phyloP scores from a whole-genome alignment of 108 stramenopile genomes.

The Stephanodiscus triporus region DNA sequence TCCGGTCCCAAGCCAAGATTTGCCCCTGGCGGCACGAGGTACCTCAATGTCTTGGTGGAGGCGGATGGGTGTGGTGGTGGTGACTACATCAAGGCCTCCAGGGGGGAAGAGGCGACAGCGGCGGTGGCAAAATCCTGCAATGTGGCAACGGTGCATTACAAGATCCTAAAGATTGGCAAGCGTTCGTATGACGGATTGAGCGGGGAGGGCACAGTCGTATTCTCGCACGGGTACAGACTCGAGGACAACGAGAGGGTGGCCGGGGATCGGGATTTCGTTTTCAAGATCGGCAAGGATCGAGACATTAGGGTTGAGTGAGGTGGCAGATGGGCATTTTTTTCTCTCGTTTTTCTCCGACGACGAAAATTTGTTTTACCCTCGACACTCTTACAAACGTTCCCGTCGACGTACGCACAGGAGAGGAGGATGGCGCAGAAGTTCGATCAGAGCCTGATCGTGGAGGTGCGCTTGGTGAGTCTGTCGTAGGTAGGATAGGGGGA shows the following conservation, averaged over 20 bases:
- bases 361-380: too few relatives aligned
- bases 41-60: constrained; percentile 57
- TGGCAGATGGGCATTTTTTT: too few relatives aligned
- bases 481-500: constrained; percentile 7
- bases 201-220: constrained; percentile 84
- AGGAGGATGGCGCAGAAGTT: constrained; percentile 90
- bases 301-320: constrained; percentile 42
- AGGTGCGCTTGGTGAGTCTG: constrained; percentile 71
- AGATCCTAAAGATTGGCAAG: constrained; percentile 86
- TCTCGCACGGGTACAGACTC: constrained; percentile 65
- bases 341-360: too few relatives aligned
- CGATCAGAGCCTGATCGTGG: constrained; percentile 88
- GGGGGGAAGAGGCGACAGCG: too few relatives aligned
- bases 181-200: constrained; percentile 83
- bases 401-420: constrained; percentile 77
- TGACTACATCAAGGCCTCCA: too few relatives aligned
- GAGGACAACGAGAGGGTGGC: constrained; percentile 82
- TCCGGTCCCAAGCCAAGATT: constrained; percentile 43
- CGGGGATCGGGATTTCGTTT: constrained; percentile 67
- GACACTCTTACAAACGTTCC: too few relatives aligned
- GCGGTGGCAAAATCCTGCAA: constrained; percentile 58
- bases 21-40: constrained; percentile 53
- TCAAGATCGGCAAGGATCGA: constrained; percentile 51
- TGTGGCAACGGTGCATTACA: constrained; percentile 62
- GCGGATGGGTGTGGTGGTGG: too few relatives aligned